Percentiles rank a stretch among this genome's conserved stretches.
Evolutionary conservation across 768 basidiomycete genomes (phyloP).

Genomic region (Myochromella boudieri): DNA sequence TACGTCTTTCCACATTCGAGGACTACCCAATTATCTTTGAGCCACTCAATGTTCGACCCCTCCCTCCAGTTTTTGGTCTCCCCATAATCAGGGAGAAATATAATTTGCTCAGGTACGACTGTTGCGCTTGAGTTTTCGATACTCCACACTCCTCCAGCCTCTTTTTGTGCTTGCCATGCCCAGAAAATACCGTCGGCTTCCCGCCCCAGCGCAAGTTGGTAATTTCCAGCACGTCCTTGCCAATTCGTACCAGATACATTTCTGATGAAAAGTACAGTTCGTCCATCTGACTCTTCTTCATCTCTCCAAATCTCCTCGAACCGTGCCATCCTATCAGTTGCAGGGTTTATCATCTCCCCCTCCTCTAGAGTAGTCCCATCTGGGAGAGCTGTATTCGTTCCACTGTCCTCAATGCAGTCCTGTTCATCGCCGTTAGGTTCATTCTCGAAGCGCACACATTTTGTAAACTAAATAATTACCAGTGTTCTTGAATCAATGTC

Average conservation of each 20-base stretch:
- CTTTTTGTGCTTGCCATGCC: conserved; percentile 20
- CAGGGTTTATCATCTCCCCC: conserved; percentile 34
- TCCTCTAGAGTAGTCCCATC: conserved; percentile 29
- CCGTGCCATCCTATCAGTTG: conserved; percentile 22
- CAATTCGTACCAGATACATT: conserved; percentile 15
- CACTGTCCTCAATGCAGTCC: conserved; percentile 21
- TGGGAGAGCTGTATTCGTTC: conserved; percentile 23
- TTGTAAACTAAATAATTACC: no score
- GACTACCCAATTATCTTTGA: conserved; percentile 12
- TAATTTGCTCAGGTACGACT: background rate
- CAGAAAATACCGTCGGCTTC: conserved; percentile 12
- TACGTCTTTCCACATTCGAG: conserved; percentile 9
- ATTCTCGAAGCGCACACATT: no score
- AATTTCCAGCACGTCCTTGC: conserved; percentile 17
- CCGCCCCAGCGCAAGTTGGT: conserved; percentile 17
- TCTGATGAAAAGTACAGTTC: conserved; percentile 13
- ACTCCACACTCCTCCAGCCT: conserved; percentile 7
- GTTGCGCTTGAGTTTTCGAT: conserved; percentile 4
- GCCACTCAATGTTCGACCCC: conserved; percentile 12
- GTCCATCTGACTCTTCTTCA: conserved; percentile 17
- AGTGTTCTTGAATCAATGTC: conserved; percentile 31
- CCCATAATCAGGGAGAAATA: conserved; percentile 11
- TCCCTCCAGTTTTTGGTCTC: conserved; percentile 11
- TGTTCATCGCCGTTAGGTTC: no score
- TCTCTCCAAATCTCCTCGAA: conserved; percentile 36